Percentiles rank a stretch among this genome's conserved stretches.
phyloP scores from a whole-genome alignment of 768 basidiomycete species.

The Phlebiopsis flavidoalba region DNA sequence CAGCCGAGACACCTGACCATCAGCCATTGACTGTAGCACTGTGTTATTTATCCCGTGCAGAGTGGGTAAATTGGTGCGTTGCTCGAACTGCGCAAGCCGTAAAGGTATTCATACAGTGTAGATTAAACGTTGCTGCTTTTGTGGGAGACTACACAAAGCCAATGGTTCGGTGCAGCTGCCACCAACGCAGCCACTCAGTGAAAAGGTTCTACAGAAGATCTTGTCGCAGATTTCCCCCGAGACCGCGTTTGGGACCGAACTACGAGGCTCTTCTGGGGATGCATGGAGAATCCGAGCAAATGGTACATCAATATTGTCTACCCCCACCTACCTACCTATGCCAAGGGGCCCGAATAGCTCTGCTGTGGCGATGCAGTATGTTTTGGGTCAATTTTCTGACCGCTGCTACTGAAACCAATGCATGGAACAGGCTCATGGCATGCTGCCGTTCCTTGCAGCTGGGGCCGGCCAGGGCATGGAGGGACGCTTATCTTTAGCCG shows the following conservation, averaged over 20 bases:
- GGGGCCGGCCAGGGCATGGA: constrained; percentile 59
- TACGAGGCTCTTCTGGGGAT: constrained; percentile 27
- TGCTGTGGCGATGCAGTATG: constrained; percentile 48
- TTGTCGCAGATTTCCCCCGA: constrained; percentile 31
- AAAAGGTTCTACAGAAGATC: constrained; percentile 36
- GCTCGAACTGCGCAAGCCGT: neutral
- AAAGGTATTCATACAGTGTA: constrained; percentile 9
- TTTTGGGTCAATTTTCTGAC: neutral
- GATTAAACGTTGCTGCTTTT: constrained; percentile 43
- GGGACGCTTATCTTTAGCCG: constrained; percentile 43
- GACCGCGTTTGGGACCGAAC: constrained; percentile 31
- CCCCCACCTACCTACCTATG: constrained; percentile 40
- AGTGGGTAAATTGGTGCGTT: constrained; percentile 34
- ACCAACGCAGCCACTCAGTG: constrained; percentile 31
- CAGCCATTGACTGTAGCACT: constrained; percentile 29
- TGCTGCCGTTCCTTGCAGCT: constrained; percentile 54
- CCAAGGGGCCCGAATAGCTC: constrained; percentile 39
- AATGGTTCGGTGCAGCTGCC: constrained; percentile 13
- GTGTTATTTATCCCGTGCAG: constrained; percentile 48
- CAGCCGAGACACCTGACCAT: neutral
- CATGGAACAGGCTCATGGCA: constrained; percentile 39
- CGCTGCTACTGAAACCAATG: neutral
- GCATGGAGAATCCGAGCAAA: constrained; percentile 42
- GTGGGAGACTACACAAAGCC: constrained; percentile 25
- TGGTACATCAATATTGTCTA: constrained; percentile 48